Conservation (phyloP, 2,329 filamentous ascomycete species). For the Lithohypha guttulata region DNA sequence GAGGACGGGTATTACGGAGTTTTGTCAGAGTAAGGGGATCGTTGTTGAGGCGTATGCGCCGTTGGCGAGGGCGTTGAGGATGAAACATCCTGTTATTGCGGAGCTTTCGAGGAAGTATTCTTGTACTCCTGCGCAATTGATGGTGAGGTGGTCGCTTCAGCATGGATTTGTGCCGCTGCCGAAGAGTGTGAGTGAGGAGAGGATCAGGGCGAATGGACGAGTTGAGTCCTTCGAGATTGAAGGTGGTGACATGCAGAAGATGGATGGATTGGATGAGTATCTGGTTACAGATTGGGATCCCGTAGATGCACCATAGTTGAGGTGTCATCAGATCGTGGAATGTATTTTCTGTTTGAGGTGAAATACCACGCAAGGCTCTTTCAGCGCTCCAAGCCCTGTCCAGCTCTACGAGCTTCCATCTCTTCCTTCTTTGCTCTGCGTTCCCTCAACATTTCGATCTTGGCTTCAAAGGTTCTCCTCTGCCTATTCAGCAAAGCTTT, state of each 20-base stretch:
- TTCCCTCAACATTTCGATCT: slow-evolving; percentile 6
- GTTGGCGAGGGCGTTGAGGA: slow-evolving; percentile 58
- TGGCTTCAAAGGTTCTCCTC: slow-evolving; percentile 1
- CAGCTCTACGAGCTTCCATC: slow-evolving; percentile 8
- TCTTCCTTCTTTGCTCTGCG: slow-evolving; percentile 1
- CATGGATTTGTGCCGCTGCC: slow-evolving; percentile 62
- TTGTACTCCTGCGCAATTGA: slow-evolving; percentile 60
- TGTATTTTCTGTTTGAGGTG: too few species aligned
- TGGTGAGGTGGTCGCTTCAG: slow-evolving; percentile 70
- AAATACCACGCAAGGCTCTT: background rate
- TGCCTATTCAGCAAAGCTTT: slow-evolving; percentile 7
- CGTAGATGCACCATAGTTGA: slow-evolving; percentile 3
- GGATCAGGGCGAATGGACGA: slow-evolving; percentile 55
- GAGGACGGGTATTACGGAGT: slow-evolving; percentile 52
- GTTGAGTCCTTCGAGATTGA: slow-evolving; percentile 35
- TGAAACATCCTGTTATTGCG: slow-evolving; percentile 55
- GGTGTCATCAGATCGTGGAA: background rate
- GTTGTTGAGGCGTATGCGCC: slow-evolving; percentile 71
- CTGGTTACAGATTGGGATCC: slow-evolving; percentile 55
- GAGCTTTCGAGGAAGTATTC: slow-evolving; percentile 55
- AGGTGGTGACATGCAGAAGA: slow-evolving; percentile 27
- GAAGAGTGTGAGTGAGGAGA: slow-evolving; percentile 54
- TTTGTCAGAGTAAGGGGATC: slow-evolving; percentile 56
- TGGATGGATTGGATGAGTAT: slow-evolving; percentile 60
- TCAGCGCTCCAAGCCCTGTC: background rate